phyloP scores from a whole-genome alignment of 2,329 filamentous ascomycete genomes.

The Diaporthe sp. region DNA sequence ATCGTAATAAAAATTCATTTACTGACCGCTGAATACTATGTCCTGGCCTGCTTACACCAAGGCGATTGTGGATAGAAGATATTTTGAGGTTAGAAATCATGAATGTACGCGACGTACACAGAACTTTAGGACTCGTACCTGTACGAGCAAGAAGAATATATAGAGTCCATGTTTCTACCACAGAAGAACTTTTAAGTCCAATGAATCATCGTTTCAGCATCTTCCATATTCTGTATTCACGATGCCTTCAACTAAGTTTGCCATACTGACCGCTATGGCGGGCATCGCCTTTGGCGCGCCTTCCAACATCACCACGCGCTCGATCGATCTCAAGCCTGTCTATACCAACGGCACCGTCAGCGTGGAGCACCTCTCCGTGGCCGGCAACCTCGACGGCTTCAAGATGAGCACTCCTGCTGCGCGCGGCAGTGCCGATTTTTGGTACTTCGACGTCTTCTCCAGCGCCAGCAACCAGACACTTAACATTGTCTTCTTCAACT shows the following conservation, averaged over 20 bases:
- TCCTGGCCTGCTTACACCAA: background rate
- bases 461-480: background rate
- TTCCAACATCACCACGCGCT: background rate
- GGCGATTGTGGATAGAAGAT: background rate
- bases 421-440: background rate
- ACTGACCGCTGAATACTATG: background rate
- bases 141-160: background rate
- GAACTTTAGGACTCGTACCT: background rate
- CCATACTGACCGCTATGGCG: background rate
- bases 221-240: background rate
- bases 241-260: background rate
- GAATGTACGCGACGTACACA: background rate
- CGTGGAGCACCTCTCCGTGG: background rate
- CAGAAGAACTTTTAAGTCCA: background rate
- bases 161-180: background rate
- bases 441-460: conserved; percentile 19
- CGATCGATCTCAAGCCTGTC: background rate
- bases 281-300: conserved; percentile 7
- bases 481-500: background rate
- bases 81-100: background rate
- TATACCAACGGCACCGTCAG: background rate
- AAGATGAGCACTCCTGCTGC: background rate
- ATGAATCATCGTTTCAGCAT: no score
- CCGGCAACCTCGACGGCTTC: conserved; percentile 5
- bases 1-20: background rate